phyloP scores from a whole-genome alignment of 2,329 filamentous ascomycete genomes.

The Leptodontidium sp. region DNA sequence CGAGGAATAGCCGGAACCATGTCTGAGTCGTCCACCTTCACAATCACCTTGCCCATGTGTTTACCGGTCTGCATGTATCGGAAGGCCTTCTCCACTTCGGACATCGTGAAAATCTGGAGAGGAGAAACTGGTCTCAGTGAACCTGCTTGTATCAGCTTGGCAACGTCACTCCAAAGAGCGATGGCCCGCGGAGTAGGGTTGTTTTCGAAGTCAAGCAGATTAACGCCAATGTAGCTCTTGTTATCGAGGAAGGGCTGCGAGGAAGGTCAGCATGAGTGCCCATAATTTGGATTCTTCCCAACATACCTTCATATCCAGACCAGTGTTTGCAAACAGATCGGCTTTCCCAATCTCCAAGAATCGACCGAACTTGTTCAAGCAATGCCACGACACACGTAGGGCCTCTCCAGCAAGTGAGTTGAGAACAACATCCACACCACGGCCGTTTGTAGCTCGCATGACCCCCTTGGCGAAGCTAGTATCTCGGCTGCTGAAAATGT shows the following conservation, averaged over 20 bases:
- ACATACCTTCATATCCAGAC: constrained; percentile 7
- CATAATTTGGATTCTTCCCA: background rate
- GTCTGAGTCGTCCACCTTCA: background rate
- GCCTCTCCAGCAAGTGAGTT: constrained; percentile 41
- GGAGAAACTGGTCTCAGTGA: background rate
- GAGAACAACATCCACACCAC: constrained; percentile 43
- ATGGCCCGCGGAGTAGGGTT: constrained; percentile 3
- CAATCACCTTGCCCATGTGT: constrained; percentile 34
- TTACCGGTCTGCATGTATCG: constrained; percentile 29
- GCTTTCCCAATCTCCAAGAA: constrained; percentile 47
- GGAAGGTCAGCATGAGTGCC: background rate
- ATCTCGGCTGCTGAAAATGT: constrained; percentile 52
- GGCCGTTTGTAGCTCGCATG: constrained; percentile 34
- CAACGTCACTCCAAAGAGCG: constrained; percentile 33
- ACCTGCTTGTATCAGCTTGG: constrained; percentile 47
- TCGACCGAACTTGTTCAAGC: constrained; percentile 48
- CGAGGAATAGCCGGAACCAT: background rate
- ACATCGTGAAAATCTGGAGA: background rate
- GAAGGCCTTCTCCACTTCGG: constrained; percentile 27
- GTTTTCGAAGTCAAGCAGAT: constrained; percentile 13
- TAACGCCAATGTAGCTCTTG: constrained; percentile 7
- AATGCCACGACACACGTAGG: constrained; percentile 44
- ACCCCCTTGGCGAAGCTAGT: constrained; percentile 48
- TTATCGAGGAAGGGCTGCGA: background rate
- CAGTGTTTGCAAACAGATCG: background rate